Base-by-base conservation (phyloP, 352 stramenopile species). In the Globisporangium cederbergense region DNA sequence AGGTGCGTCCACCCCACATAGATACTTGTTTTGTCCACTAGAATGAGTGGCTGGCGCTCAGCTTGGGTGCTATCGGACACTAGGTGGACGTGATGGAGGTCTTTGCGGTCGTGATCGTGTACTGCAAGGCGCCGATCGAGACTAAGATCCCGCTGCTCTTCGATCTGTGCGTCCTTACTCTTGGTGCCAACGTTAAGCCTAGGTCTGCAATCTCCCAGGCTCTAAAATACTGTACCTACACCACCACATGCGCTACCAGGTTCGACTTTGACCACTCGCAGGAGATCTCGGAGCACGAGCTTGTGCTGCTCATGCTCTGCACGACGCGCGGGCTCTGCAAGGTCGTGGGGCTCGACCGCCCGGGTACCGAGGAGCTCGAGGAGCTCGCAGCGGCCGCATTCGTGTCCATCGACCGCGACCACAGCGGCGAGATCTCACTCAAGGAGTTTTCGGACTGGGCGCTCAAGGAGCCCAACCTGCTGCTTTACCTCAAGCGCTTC, bases 221-320 rank as follows among this genome's bases (percentile, higher is more conserved):
- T 53, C 47, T 30, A 53, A 25, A 28, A 28, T 28, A 28, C 25
- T 28, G 25, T 28, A 28, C 25, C 25, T 28, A 28, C 25, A 28
- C 1, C 25, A 28, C 25, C 25, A 28, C 32, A 13, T 28, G 20
- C 47, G 16, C 20, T 34, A 1, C 20, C 28, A 87, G 78, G 3
- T 93, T 93, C 67, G 84, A 93, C 66, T 93, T 93, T 55, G 80
- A 91, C 38, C 77, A 91, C 25, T 91, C 81, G 43, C 67, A 82
- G 8, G 75, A 82, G 47, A 91, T 93, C 18, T 91, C 80, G 0
- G 67, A 82, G 51, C 67, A 73, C 40, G 84, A 93, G 43, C 66
- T 93, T 6, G 76, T 91, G 10, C 67, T 93, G 11, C 65, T 93
- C 11, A 82, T 91, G 78, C 71, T 93, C 20, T 93, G 80, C 61